These are phyloP conservation scores for Colletotrichum karsti DNA, from an alignment of 2,329 filamentous ascomycete species.

Conservation along the genomic window DNA sequence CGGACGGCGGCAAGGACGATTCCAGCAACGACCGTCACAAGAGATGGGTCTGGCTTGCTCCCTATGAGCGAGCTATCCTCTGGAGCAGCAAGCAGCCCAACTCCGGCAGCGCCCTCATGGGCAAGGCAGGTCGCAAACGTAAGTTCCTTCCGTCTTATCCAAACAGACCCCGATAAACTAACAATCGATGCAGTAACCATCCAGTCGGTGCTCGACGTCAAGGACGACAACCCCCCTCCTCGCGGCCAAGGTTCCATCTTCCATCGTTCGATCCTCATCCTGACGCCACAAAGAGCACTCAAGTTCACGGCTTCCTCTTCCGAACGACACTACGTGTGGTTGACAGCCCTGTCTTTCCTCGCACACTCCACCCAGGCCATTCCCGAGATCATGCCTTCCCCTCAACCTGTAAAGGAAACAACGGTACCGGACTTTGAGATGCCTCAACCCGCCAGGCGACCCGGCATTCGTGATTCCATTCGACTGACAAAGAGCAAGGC, in stretches of 20 bases:
- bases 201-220: slow-evolving; percentile 96
- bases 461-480: slow-evolving; percentile 85
- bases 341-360: slow-evolving; percentile 93
- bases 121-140: slow-evolving; percentile 95
- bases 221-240: slow-evolving; percentile 88
- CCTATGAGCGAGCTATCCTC: slow-evolving; percentile 94
- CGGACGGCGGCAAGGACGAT: slow-evolving; percentile 74
- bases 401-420: slow-evolving; percentile 56
- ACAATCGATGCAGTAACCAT: slow-evolving; percentile 76
- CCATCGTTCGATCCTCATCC: slow-evolving; percentile 92
- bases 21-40: slow-evolving; percentile 85
- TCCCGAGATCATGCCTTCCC: slow-evolving; percentile 72
- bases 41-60: slow-evolving; percentile 98
- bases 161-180: slow-evolving; percentile 35
- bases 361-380: slow-evolving; percentile 87
- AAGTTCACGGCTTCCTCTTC: slow-evolving; percentile 89
- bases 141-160: slow-evolving; percentile 54
- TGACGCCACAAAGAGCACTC: slow-evolving; percentile 91
- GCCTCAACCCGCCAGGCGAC: slow-evolving; percentile 57
- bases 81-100: slow-evolving; percentile 99
- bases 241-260: slow-evolving; percentile 75
- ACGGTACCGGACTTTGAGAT: slow-evolving; percentile 61
- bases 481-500: slow-evolving; percentile 81
- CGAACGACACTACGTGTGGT: slow-evolving; percentile 93
- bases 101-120: slow-evolving; percentile 85